phyloP scores from a whole-genome alignment of 345 rosid species.

The Toxicodendron radicans region DNA sequence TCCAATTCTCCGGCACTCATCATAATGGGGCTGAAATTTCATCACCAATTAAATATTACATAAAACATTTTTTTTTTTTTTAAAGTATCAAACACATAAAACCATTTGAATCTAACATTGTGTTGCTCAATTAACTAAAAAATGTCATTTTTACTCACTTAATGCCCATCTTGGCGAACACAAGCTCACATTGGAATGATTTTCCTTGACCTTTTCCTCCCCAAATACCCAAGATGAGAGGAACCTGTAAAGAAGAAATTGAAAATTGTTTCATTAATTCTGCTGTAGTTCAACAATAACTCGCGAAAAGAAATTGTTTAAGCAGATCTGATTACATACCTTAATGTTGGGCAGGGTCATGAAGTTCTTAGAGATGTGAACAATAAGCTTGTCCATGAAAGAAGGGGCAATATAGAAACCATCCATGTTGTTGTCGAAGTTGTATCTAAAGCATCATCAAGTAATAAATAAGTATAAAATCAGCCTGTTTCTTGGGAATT shows the following conservation, averaged over 20 bases:
- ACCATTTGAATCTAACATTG: no score
- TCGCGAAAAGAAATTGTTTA: no score
- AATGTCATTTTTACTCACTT: conserved; percentile 46
- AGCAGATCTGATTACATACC: conserved; percentile 30
- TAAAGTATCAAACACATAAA: neutral
- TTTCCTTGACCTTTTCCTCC: conserved; percentile 99
- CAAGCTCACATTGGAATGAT: conserved; percentile 98
- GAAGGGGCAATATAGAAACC: conserved; percentile 94
- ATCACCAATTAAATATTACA: neutral
- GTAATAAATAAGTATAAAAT: neutral
- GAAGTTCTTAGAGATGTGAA: conserved; percentile 96
- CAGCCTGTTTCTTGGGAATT: neutral
- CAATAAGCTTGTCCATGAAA: conserved; percentile 98
- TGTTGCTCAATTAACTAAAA: no score
- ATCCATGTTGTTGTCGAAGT: conserved; percentile 79
- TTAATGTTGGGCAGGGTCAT: conserved; percentile 88
- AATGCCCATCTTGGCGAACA: conserved; percentile 98
- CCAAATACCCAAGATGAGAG: conserved; percentile 97
- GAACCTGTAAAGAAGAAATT: conserved; percentile 48
- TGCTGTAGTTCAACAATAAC: neutral
- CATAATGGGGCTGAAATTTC: conserved; percentile 81
- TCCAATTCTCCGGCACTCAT: conserved; percentile 99
- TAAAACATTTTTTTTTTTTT: neutral
- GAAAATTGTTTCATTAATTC: neutral
- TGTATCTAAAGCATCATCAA: conserved; percentile 42